phyloP scores from a whole-genome alignment of 495 filamentous ascomycete species.

The Penicilliopsis zonata region DNA sequence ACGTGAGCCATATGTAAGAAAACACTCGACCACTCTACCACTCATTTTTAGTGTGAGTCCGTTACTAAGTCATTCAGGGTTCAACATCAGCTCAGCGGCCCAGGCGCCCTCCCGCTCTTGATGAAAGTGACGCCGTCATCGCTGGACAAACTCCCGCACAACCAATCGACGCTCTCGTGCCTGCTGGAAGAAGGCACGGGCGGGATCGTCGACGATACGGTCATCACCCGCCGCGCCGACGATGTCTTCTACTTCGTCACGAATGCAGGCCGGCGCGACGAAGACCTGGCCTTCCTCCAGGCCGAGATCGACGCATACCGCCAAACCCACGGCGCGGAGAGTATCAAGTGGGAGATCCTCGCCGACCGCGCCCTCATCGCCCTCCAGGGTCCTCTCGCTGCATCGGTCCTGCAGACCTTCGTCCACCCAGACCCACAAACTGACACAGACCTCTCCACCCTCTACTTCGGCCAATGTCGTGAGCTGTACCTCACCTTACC shows the following conservation, averaged over 20 bases:
- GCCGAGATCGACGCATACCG: constrained; percentile 47
- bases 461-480: constrained; percentile 73
- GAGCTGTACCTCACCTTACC: constrained; percentile 40
- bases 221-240: constrained; percentile 63
- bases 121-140: constrained; percentile 68
- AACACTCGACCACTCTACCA: no score
- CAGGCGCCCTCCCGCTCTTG: constrained; percentile 65
- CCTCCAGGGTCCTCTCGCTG: constrained; percentile 73
- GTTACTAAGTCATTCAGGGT: constrained; percentile 31
- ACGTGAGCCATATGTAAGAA: constrained; percentile 53
- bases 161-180: constrained; percentile 67
- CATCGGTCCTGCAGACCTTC: constrained; percentile 48
- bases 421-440: constrained; percentile 23
- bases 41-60: neutral
- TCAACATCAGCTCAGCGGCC: constrained; percentile 61
- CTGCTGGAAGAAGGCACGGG: constrained; percentile 68
- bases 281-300: constrained; percentile 66
- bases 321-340: constrained; percentile 27
- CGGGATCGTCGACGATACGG: constrained; percentile 86
- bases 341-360: constrained; percentile 61
- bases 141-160: constrained; percentile 39
- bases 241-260: constrained; percentile 84
- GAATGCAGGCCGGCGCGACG: constrained; percentile 84
- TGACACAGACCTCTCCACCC: constrained; percentile 44
- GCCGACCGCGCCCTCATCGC: constrained; percentile 61